Evolutionary conservation across 306 rosid species (phyloP).

Genomic region (Calophaca sinica): DNA sequence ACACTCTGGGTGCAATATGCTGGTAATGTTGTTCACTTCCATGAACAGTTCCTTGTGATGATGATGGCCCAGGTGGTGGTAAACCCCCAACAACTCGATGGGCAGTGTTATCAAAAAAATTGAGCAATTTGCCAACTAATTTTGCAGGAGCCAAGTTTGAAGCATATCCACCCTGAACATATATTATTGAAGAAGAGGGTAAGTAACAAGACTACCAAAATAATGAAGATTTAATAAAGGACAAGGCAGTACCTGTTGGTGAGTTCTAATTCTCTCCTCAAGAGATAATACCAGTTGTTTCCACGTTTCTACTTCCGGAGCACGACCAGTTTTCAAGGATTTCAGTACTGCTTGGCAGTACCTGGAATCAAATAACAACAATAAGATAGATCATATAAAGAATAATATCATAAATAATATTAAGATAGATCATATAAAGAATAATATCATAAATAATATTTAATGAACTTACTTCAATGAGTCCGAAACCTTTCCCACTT

Average conservation of each 20-base stretch:
- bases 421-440: constrained; percentile 25
- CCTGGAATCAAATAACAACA: constrained; percentile 53
- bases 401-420: too few species aligned
- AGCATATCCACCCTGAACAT: constrained; percentile 83
- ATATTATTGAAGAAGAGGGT: constrained; percentile 39
- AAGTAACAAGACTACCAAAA: constrained; percentile 34
- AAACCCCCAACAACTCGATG: constrained; percentile 93
- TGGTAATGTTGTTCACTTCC: constrained; percentile 68
- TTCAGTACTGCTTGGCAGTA: constrained; percentile 87
- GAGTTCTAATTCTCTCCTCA: constrained; percentile 88
- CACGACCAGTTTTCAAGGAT: constrained; percentile 85
- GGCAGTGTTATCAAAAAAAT: constrained; percentile 89
- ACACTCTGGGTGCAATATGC: constrained; percentile 61
- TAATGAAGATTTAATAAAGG: constrained; percentile 11
- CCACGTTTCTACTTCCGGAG: constrained; percentile 91
- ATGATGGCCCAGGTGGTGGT: constrained; percentile 83
- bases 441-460: constrained; percentile 28
- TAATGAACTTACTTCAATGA: constrained; percentile 81
- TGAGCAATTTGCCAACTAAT: constrained; percentile 80
- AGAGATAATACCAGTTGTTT: constrained; percentile 78
- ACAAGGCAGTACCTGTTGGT: constrained; percentile 73
- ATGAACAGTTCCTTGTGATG: constrained; percentile 58
- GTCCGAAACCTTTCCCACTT: constrained; percentile 91
- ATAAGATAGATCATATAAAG: constrained; percentile 30
- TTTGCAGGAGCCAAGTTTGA: constrained; percentile 80